Percentiles rank a stretch among this genome's conserved stretches.
These are phyloP conservation scores for Cudoniella acicularis DNA, from an alignment of 495 filamentous ascomycete species.

Conservation along the genomic window DNA sequence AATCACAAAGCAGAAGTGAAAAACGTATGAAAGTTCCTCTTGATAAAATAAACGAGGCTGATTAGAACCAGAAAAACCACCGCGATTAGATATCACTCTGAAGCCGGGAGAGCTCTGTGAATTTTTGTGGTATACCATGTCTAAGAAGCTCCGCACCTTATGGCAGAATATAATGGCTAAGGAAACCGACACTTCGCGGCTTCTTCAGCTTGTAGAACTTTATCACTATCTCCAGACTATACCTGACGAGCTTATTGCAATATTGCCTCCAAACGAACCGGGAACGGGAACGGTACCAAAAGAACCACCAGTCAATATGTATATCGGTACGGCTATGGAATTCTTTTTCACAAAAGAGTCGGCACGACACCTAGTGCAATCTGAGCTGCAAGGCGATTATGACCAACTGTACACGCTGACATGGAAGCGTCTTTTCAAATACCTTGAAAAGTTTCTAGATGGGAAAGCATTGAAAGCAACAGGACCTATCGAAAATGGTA, in stretches of 20 bases:
- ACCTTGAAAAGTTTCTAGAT: background rate
- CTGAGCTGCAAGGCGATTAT: background rate
- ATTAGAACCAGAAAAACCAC: background rate
- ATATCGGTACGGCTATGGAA: background rate
- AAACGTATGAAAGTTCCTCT: background rate
- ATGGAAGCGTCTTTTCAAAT: background rate
- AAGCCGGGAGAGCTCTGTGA: background rate
- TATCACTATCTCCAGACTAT: too few species aligned
- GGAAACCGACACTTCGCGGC: background rate
- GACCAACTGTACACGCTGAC: background rate
- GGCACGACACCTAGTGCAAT: background rate
- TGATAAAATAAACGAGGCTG: background rate
- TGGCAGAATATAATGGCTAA: background rate
- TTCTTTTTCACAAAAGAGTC: background rate
- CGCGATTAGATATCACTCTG: background rate
- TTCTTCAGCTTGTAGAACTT: too few species aligned
- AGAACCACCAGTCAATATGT: background rate
- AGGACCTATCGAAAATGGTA: background rate
- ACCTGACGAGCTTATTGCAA: background rate
- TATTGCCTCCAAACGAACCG: background rate
- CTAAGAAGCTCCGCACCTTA: background rate
- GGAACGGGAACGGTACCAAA: background rate
- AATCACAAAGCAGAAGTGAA: background rate
- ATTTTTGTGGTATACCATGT: background rate
- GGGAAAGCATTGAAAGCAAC: background rate